phyloP scores from a whole-genome alignment of 2,329 filamentous ascomycete genomes.

The Hypoxylon sp. region DNA sequence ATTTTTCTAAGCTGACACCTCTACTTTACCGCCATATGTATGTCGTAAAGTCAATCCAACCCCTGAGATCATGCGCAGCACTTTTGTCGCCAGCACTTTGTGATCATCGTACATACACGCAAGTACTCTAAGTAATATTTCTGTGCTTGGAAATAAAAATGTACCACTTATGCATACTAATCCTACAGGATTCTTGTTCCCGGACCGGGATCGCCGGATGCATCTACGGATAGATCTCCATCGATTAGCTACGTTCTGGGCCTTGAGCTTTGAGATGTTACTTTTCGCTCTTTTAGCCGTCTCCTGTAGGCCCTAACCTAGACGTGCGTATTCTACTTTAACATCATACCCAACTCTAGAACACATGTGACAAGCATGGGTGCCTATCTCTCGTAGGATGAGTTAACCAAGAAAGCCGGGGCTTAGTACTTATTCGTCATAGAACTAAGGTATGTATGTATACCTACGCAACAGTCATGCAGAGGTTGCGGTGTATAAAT shows the following conservation, averaged over 20 bases:
- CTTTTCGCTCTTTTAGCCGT: too few relatives aligned
- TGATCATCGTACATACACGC: not conserved
- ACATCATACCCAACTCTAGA: too few relatives aligned
- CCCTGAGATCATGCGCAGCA: not conserved
- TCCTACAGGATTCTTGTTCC: constrained; percentile 6
- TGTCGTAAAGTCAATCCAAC: not conserved
- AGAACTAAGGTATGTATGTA: not conserved
- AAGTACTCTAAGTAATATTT: not conserved
- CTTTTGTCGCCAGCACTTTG: not conserved
- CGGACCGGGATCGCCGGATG: not conserved
- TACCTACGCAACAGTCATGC: not conserved
- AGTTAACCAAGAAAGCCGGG: not conserved
- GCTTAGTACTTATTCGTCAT: not conserved
- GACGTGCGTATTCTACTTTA: too few relatives aligned
- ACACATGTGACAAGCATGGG: not conserved
- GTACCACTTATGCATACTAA: not conserved
- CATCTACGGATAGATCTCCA: not conserved
- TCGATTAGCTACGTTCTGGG: not conserved
- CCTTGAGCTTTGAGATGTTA: not conserved
- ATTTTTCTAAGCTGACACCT: too few relatives aligned
- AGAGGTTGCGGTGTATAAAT: not conserved
- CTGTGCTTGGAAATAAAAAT: not conserved
- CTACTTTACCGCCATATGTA: not conserved
- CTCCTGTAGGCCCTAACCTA: too few relatives aligned
- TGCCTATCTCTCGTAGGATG: not conserved